Conservation (phyloP, 1,284 basidiomycete species). For the Rhodotorula sp. region DNA sequence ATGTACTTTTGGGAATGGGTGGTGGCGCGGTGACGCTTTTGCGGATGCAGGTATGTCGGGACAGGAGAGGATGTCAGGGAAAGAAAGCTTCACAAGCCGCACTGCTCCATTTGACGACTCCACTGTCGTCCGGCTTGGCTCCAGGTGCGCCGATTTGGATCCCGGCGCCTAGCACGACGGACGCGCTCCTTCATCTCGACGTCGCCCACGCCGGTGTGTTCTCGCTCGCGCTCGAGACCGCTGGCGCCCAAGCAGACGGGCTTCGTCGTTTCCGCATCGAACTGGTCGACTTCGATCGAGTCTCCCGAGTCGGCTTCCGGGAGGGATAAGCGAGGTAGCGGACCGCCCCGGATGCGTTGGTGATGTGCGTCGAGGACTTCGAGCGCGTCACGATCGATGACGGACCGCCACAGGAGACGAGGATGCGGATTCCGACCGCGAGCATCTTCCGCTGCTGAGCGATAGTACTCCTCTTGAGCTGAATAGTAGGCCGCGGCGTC, state of each 20-base stretch:
- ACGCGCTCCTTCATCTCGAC: slow-evolving; percentile 12
- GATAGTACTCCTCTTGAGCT: background rate
- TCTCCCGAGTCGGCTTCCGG: background rate
- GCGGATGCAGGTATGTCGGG: no score
- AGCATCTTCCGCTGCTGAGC: background rate
- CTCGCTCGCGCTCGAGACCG: slow-evolving; percentile 21
- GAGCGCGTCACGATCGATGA: slow-evolving; percentile 17
- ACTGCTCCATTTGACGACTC: slow-evolving; percentile 31
- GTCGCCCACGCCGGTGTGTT: slow-evolving; percentile 11
- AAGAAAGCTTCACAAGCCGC: slow-evolving; percentile 20
- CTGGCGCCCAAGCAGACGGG: background rate
- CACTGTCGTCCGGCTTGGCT: slow-evolving; percentile 29
- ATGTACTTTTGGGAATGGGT: background rate
- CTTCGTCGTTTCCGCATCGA: background rate
- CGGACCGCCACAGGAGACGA: slow-evolving; percentile 32
- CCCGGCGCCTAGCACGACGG: slow-evolving; percentile 3
- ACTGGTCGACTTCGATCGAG: background rate
- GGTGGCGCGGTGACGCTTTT: no score
- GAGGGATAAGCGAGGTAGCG: slow-evolving; percentile 20
- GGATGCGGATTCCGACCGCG: slow-evolving; percentile 29
- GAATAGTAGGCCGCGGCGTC: background rate
- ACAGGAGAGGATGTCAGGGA: no score
- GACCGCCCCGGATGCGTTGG: slow-evolving; percentile 24
- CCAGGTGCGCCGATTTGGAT: slow-evolving; percentile 8
- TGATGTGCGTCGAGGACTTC: slow-evolving; percentile 29